phyloP scores from a whole-genome alignment of 2,329 filamentous ascomycete genomes.

The Pestalotiopsis sp. region DNA sequence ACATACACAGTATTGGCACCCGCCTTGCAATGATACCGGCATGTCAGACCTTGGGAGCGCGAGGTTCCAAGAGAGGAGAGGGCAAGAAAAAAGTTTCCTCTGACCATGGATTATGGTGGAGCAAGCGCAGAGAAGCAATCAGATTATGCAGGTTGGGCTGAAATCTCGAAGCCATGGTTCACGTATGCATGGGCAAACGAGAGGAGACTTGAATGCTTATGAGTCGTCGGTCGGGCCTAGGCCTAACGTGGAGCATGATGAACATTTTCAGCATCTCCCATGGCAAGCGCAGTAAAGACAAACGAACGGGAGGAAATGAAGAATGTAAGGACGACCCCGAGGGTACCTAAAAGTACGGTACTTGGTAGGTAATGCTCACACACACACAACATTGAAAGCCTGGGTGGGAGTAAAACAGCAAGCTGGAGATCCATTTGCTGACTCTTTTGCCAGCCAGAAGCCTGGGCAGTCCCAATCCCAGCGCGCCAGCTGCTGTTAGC shows the following conservation, averaged over 20 bases:
- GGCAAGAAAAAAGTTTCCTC: neutral
- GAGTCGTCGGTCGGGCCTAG: conserved; percentile 1
- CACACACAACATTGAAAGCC: neutral
- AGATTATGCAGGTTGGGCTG: neutral
- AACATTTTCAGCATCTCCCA: neutral
- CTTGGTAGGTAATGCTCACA: neutral
- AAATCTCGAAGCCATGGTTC: neutral
- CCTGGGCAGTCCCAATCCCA: neutral
- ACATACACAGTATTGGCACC: neutral
- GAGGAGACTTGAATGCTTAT: neutral
- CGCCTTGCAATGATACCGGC: neutral
- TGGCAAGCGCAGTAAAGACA: neutral
- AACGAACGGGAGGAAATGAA: neutral
- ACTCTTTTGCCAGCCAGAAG: neutral
- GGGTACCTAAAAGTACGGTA: conserved; percentile 1
- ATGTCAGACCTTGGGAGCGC: too few species aligned
- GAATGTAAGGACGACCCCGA: neutral
- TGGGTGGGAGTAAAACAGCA: neutral
- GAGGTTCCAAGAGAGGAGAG: too few species aligned
- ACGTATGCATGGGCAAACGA: neutral
- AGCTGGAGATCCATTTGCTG: neutral
- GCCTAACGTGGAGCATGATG: conserved; percentile 6
- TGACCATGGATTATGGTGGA: neutral
- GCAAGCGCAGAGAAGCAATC: neutral
- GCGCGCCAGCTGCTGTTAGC: conserved; percentile 7